These are phyloP conservation scores for Remersonia thermophila DNA, from an alignment of 2,329 filamentous ascomycete species.

Conservation along the genomic window DNA sequence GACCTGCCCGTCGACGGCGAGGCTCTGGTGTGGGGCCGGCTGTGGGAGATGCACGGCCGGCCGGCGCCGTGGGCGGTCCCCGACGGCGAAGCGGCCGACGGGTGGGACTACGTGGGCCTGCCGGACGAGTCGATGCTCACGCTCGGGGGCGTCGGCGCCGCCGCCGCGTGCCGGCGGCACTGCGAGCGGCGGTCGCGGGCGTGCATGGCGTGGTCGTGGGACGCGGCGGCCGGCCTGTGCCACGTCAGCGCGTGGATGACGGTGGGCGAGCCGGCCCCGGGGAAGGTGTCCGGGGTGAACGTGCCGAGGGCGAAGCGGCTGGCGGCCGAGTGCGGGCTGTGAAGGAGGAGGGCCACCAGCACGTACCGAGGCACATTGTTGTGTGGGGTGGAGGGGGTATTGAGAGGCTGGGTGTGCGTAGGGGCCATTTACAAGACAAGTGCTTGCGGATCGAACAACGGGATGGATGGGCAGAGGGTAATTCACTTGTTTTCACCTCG, in stretches of 20 bases:
- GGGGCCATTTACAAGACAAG: no score
- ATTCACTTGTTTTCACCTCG: no score
- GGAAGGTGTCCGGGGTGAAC: slow-evolving; percentile 13
- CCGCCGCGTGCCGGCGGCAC: slow-evolving; percentile 10
- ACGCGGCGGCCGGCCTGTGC: slow-evolving; percentile 8
- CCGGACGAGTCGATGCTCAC: slow-evolving; percentile 30
- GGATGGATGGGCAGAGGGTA: no score
- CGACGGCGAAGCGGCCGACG: slow-evolving; percentile 28
- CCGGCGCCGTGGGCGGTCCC: slow-evolving; percentile 24
- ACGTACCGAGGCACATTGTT: not conserved
- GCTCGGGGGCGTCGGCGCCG: slow-evolving; percentile 8
- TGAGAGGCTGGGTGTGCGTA: no score
- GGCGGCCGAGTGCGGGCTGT: slow-evolving; percentile 6
- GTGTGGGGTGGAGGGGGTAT: not conserved
- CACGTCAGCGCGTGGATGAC: slow-evolving; percentile 18
- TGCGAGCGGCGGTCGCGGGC: slow-evolving; percentile 6
- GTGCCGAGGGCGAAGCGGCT: slow-evolving; percentile 6
- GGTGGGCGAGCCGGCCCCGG: slow-evolving; percentile 10
- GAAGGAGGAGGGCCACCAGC: not conserved
- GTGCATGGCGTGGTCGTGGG: slow-evolving; percentile 18
- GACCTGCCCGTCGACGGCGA: slow-evolving; percentile 22
- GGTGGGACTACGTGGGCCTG: slow-evolving; percentile 38
- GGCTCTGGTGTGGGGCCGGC: slow-evolving; percentile 37
- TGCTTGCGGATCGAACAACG: no score
- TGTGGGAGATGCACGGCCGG: slow-evolving; percentile 37